These are phyloP conservation scores for Chlorella ohadii DNA, from an alignment of 139 green algal species.

Conservation along the genomic window DNA sequence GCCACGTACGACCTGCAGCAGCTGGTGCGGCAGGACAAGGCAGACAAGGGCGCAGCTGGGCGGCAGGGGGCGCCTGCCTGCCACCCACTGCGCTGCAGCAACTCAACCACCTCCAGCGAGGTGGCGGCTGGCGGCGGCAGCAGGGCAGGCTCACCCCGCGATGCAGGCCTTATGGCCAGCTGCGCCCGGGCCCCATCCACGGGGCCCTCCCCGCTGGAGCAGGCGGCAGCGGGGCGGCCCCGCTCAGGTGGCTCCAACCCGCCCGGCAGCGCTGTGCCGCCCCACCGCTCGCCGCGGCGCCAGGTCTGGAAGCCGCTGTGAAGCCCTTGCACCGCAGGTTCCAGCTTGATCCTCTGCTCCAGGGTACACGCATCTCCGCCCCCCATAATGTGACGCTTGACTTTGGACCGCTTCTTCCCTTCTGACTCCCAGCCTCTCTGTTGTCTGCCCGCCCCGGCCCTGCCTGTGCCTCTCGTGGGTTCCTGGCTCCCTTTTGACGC, in stretches of 20 bases:
- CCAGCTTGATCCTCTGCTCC: no score
- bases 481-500: no score
- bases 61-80: background rate
- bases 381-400: background rate
- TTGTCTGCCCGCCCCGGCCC: background rate
- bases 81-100: slow-evolving; percentile 21
- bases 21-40: background rate
- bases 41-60: no score
- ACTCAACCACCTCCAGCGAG: background rate
- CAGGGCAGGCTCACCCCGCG: background rate
- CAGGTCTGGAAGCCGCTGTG: slow-evolving; percentile 34
- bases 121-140: background rate
- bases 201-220: no score
- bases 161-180: no score
- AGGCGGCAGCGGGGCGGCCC: no score
- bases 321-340: no score
- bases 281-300: background rate
- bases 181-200: no score
- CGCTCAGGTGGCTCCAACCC: no score
- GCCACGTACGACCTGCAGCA: background rate
- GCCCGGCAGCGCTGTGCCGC: background rate
- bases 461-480: no score
- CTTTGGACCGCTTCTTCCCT: no score
- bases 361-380: no score
- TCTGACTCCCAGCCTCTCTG: background rate